Evolutionary conservation across 2,329 filamentous ascomycete genomes (phyloP), one percentile per base, ranked within the genome.

Genomic region (Plenodomus tracheiphilus): DNA sequence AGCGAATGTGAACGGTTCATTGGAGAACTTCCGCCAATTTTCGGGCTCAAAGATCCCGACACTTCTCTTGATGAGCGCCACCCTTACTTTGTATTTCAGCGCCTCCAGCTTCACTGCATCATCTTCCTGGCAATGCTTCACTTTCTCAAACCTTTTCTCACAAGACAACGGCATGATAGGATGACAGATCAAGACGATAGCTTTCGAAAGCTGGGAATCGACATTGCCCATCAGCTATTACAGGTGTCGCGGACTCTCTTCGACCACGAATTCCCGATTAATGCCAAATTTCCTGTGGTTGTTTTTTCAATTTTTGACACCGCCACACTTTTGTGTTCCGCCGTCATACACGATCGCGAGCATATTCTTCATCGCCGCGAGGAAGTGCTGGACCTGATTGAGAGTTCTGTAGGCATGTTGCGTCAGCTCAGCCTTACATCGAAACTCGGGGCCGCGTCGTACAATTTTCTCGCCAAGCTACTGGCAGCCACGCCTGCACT

Each of bases 291-390:
- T 36, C 77, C 81, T 53, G 73, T 78, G 43, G 74, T 79, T 5
- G 66, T 79, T 0, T 82, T 81, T 47, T 70, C 72, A 37, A 75
- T 81, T 25, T 82, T 82, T 39, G 78, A 82, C 51, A 79, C 77
- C 0, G 74, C 78, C 0, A 77, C 79, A 0, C 68, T 79, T 16
- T 60, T 81, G 4, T 81, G 77, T 64, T 81, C 79, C 0, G 75
- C 79, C 2, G 66, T 82, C 6, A 71, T 81, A 4, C 79, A 82
- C 49, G 80, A 82, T 48, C 59, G 66, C n/a, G 68, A 76, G 22
- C 55, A 62, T 16, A 68, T 62, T 11, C 65, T 81, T 2, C 72
- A 74, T 4, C 70, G 69, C 11, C 74, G 75, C 11, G 65, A 74
- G 1, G 71, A 76, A 15, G 68, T 78, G 15, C 56, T 77, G 18